A percentile compares a stretch with the other conserved stretches of the same genome.
Conservation (phyloP, 768 basidiomycete species). For the Boletus coccyginus region DNA sequence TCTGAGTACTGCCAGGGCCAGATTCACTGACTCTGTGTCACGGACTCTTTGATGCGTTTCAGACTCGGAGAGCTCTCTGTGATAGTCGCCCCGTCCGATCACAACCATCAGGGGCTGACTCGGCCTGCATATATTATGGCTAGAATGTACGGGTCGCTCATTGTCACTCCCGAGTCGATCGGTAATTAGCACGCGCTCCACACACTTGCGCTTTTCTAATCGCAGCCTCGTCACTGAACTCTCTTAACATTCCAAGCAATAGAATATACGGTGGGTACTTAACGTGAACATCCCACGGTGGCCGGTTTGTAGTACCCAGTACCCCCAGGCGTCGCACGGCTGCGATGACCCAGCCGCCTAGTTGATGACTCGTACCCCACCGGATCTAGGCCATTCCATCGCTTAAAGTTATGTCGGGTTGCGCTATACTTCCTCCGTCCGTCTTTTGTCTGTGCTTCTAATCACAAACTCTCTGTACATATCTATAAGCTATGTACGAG, state of each 20-base stretch:
- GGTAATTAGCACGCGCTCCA: not conserved
- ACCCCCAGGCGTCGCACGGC: not conserved
- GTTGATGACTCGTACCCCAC: not conserved
- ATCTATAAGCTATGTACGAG: not conserved
- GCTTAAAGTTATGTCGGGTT: not conserved
- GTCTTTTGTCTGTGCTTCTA: slow-evolving; percentile 12
- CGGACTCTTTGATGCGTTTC: not conserved
- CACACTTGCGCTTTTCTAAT: no score
- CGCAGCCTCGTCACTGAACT: no score
- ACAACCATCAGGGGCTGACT: not conserved
- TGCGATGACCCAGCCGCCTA: not conserved
- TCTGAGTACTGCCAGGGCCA: no score
- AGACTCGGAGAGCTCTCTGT: not conserved
- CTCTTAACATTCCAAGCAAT: no score
- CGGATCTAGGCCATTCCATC: not conserved
- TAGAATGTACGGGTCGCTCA: not conserved
- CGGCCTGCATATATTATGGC: not conserved
- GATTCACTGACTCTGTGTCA: no score
- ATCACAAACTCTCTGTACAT: not conserved
- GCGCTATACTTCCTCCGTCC: slow-evolving; percentile 1
- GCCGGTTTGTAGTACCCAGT: not conserved
- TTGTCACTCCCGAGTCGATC: not conserved
- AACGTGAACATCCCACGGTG: no score
- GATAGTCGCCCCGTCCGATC: not conserved
- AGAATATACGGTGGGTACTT: no score